These are phyloP conservation scores for Exophiala phaeomuriformis DNA, from an alignment of 2,329 filamentous ascomycete genomes.

Conservation along the genomic window DNA sequence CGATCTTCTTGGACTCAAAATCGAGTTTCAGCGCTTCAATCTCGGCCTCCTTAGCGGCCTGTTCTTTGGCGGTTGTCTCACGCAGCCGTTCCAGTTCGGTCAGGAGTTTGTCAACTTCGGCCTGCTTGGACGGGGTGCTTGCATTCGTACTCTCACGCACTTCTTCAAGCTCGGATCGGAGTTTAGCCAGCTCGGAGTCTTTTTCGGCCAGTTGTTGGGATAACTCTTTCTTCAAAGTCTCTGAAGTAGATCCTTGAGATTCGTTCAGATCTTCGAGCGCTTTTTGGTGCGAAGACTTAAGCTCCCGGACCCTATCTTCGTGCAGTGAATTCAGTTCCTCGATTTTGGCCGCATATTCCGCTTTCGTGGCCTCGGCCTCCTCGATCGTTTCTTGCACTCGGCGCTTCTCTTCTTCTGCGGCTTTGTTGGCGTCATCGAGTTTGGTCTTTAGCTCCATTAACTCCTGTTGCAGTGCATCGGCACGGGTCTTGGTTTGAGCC, in stretches of 20 bases:
- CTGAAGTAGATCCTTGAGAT: slow-evolving; percentile 6
- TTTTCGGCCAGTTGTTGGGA: slow-evolving; percentile 5
- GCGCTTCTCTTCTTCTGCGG: slow-evolving; percentile 34
- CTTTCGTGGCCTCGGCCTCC: slow-evolving; percentile 29
- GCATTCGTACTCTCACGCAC: neutral
- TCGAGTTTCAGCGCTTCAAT: slow-evolving; percentile 16
- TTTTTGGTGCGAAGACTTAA: slow-evolving; percentile 15
- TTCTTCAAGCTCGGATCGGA: slow-evolving; percentile 13
- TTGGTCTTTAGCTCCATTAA: slow-evolving; percentile 32
- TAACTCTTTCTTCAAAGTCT: slow-evolving; percentile 4
- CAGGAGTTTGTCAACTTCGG: slow-evolving; percentile 6
- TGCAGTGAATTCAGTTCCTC: slow-evolving; percentile 18
- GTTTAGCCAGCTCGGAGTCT: slow-evolving; percentile 3
- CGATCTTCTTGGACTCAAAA: slow-evolving; percentile 11
- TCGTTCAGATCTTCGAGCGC: slow-evolving; percentile 37
- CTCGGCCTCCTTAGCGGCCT: slow-evolving; percentile 13
- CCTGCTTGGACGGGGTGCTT: slow-evolving; percentile 1
- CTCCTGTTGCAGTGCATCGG: slow-evolving; percentile 27
- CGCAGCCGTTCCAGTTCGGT: neutral
- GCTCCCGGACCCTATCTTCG: slow-evolving; percentile 12
- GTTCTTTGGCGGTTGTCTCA: slow-evolving; percentile 7
- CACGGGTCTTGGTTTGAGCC: slow-evolving; percentile 15
- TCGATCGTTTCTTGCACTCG: slow-evolving; percentile 35
- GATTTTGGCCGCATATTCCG: slow-evolving; percentile 17
- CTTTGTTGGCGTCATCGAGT: slow-evolving; percentile 35